Percentiles rank a stretch among this genome's conserved stretches.
These are phyloP conservation scores for Phoma sp. DNA, from an alignment of 2,329 filamentous ascomycete genomes.

Conservation along the genomic window DNA sequence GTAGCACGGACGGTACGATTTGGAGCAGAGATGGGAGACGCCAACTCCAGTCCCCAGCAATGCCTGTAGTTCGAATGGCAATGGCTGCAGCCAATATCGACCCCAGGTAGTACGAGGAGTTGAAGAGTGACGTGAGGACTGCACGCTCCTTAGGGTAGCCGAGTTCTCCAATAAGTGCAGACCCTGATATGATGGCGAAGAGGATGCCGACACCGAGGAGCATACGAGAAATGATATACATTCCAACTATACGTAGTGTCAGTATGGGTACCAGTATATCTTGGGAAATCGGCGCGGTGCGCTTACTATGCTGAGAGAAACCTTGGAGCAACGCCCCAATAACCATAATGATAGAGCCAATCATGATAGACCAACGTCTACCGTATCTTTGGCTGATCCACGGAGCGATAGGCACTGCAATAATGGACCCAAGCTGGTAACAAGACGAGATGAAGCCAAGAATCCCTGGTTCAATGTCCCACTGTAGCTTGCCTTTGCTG, in stretches of 20 bases:
- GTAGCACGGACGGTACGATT: slow-evolving; percentile 57
- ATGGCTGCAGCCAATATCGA: slow-evolving; percentile 58
- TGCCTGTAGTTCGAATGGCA: slow-evolving; percentile 58
- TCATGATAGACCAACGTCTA: slow-evolving; percentile 63
- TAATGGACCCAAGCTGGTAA: slow-evolving; percentile 46
- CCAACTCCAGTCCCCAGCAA: slow-evolving; percentile 57
- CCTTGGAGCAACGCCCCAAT: slow-evolving; percentile 67
- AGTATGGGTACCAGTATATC: neutral
- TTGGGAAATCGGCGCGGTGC: too few species aligned
- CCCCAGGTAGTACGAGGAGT: slow-evolving; percentile 65
- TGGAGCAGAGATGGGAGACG: slow-evolving; percentile 60
- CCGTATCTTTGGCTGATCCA: slow-evolving; percentile 55
- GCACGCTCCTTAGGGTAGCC: slow-evolving; percentile 68
- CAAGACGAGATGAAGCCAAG: slow-evolving; percentile 47
- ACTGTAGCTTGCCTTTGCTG: slow-evolving; percentile 22
- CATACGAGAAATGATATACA: slow-evolving; percentile 68
- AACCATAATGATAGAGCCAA: slow-evolving; percentile 65
- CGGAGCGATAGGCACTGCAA: slow-evolving; percentile 44
- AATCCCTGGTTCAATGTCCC: slow-evolving; percentile 33
- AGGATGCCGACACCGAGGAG: slow-evolving; percentile 69
- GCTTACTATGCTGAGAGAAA: slow-evolving; percentile 48
- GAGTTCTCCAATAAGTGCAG: slow-evolving; percentile 66
- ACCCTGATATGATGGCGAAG: slow-evolving; percentile 66
- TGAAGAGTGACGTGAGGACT: slow-evolving; percentile 67
- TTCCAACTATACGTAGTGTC: slow-evolving; percentile 47